phyloP scores from a whole-genome alignment of 176 grass and related monocot species.

The Zoysia japonica region DNA sequence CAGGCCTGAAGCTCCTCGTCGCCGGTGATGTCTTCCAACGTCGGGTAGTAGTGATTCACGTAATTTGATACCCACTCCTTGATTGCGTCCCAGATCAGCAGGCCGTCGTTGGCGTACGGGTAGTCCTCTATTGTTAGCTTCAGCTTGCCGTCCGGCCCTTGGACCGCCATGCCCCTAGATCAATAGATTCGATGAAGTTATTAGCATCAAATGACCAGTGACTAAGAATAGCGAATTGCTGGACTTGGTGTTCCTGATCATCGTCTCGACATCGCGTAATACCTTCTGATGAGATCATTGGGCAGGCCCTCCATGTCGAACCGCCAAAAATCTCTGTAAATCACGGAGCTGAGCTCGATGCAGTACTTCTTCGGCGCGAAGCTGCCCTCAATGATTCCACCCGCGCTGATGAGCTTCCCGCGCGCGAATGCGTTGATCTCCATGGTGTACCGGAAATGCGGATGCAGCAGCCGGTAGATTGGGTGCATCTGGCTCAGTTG shows the following conservation, averaged over 20 bases:
- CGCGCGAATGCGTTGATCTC: slow-evolving; percentile 70
- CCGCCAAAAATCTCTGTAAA: slow-evolving; percentile 51
- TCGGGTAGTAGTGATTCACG: slow-evolving; percentile 47
- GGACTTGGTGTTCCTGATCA: background rate
- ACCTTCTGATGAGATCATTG: slow-evolving; percentile 63
- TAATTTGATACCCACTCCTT: slow-evolving; percentile 52
- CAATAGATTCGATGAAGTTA: background rate
- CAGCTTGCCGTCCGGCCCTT: slow-evolving; percentile 36
- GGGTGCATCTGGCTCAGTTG: slow-evolving; percentile 77
- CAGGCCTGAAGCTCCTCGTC: slow-evolving; percentile 64
- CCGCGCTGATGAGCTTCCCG: slow-evolving; percentile 33
- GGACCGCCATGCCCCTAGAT: slow-evolving; percentile 60
- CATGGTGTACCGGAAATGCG: slow-evolving; percentile 81
- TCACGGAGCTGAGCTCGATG: slow-evolving; percentile 57
- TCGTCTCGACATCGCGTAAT: background rate
- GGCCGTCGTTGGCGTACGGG: slow-evolving; percentile 61
- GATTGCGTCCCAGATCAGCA: slow-evolving; percentile 59
- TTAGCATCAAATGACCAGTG: background rate
- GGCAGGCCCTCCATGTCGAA: slow-evolving; percentile 87
- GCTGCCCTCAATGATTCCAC: slow-evolving; percentile 52
- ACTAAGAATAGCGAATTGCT: background rate
- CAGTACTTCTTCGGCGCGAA: slow-evolving; percentile 53
- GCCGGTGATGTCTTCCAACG: background rate
- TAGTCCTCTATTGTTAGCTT: slow-evolving; percentile 67
- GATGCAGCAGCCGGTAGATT: slow-evolving; percentile 60